Conservation (phyloP, 2,329 filamentous ascomycete genomes). For the Penicillium nordicum region DNA sequence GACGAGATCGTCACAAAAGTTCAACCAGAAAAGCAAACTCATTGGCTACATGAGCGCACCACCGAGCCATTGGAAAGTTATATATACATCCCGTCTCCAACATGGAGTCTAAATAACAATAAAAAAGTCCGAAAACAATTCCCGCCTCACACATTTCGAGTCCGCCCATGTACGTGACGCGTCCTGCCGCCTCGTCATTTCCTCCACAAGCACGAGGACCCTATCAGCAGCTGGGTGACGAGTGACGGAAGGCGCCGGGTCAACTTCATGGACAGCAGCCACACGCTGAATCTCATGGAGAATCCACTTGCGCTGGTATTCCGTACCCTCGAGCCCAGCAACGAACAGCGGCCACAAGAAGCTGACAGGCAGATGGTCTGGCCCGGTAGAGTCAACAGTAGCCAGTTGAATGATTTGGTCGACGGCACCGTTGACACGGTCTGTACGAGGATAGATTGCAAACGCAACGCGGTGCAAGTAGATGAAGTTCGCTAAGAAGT, state of each 20-base stretch:
- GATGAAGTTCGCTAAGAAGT: constrained; percentile 36
- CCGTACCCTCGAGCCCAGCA: constrained; percentile 33
- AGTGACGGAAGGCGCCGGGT: constrained; percentile 1
- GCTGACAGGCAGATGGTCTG: constrained; percentile 26
- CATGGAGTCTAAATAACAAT: constrained; percentile 27
- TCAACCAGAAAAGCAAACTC: not conserved
- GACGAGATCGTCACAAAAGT: not conserved
- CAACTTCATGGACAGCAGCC: constrained; percentile 17
- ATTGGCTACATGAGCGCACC: not conserved
- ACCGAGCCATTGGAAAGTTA: not conserved
- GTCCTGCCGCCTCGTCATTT: constrained; percentile 36
- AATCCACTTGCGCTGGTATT: constrained; percentile 34
- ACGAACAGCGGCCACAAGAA: constrained; percentile 38
- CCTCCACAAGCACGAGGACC: constrained; percentile 30
- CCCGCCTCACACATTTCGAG: constrained; percentile 32
- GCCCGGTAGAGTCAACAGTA: constrained; percentile 23
- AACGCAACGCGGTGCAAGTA: constrained; percentile 39
- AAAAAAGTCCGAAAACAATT: constrained; percentile 35
- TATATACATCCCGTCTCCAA: not conserved
- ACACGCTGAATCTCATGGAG: constrained; percentile 34
- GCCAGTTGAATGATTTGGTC: constrained; percentile 37
- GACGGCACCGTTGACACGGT: constrained; percentile 35
- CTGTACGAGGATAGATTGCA: constrained; percentile 37
- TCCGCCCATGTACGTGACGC: constrained; percentile 35
- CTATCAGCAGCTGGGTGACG: constrained; percentile 35